A percentile compares a stretch with the other conserved stretches of the same genome.
These are phyloP conservation scores for Xylariaceae sp. DNA, from an alignment of 2,329 filamentous ascomycete species.

Conservation along the genomic window DNA sequence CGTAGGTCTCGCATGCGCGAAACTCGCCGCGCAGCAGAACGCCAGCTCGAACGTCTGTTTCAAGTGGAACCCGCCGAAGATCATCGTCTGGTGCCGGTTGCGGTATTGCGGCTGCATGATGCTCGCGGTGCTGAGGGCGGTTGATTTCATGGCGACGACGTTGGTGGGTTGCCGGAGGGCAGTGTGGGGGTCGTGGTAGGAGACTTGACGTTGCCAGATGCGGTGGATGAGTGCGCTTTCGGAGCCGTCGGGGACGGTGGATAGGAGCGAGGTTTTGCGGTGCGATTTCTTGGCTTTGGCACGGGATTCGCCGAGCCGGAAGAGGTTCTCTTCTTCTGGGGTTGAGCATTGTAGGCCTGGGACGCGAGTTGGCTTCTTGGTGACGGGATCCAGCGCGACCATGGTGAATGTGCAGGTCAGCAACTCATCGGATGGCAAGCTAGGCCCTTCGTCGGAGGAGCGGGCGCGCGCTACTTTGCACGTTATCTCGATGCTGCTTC, in stretches of 20 bases:
- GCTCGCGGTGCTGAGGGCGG: slow-evolving; percentile 57
- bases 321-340: slow-evolving; percentile 61
- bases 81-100: slow-evolving; percentile 66
- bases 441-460: slow-evolving; percentile 38
- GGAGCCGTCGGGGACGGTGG: slow-evolving; percentile 65
- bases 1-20: slow-evolving; percentile 64
- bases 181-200: slow-evolving; percentile 48
- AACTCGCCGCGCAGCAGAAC: slow-evolving; percentile 69
- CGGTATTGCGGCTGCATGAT: slow-evolving; percentile 67
- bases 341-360: slow-evolving; percentile 57
- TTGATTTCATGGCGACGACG: slow-evolving; percentile 54
- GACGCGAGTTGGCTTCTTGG: slow-evolving; percentile 59
- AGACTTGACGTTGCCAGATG: slow-evolving; percentile 67
- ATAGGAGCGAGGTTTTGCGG: slow-evolving; percentile 57
- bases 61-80: slow-evolving; percentile 71
- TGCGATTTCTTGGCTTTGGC: slow-evolving; percentile 57
- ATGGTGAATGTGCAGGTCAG: slow-evolving; percentile 63
- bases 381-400: slow-evolving; percentile 67
- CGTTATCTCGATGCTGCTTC: slow-evolving; percentile 71
- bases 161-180: slow-evolving; percentile 32
- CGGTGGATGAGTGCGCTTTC: slow-evolving; percentile 69
- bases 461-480: slow-evolving; percentile 65
- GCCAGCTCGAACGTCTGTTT: slow-evolving; percentile 74
- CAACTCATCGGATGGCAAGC: slow-evolving; percentile 41
- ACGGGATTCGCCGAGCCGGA: slow-evolving; percentile 59